Base-by-base conservation (phyloP, 2,329 filamentous ascomycete genomes). In the Alternaria rosae region DNA sequence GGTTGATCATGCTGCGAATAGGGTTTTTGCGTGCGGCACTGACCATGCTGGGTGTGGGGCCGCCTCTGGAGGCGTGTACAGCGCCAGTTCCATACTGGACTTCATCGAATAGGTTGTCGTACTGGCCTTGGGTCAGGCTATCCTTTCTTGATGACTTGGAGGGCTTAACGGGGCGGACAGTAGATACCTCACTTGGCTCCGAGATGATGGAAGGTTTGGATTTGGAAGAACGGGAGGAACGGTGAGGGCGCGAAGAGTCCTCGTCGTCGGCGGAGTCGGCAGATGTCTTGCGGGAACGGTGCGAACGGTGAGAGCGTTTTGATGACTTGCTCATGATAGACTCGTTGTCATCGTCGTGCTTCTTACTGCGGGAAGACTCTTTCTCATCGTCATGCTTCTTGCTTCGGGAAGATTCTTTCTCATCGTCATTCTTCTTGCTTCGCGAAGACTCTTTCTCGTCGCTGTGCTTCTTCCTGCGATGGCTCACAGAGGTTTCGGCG, bases 41-140 rank as follows among this genome's bases (percentile, higher is more conserved):
- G 47, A 78, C 67, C 76, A 79, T 79, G 58, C 77, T 79, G 48
- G 71, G 74, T 55, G 78, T 80, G 54, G 77, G 80, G 48, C 75
- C 77, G 62, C 73, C 67, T 30, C 53, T 51, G 38, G 53, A 50
- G 5, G 80, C 69, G 38, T 70, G 70, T 50, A 76, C 78, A 57
- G 69, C 75, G n/a, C 76, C 74, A 30, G 64, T 57, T 8, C 75
- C 74, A 56, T 74, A 74, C 64, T 68, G 66, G 55, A 71, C 71
- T 44, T 71, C 66, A 54, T 71, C 66, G 41, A 78, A 74, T 59
- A 73, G 53, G 5, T 62, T 67, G 44, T 76, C 76, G 56, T 76
- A 75, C 64, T 71, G 67, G 23, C 65, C 67, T 11, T 70, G 69
- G 12, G 68, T 72, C 2, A 76, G 62, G 48, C 74, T 76, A 59